Percentiles rank a stretch among this genome's conserved stretches.
Evolutionary conservation across 192 early-diverging fungal species (phyloP).

Genomic region (Spizellomyces sp.): DNA sequence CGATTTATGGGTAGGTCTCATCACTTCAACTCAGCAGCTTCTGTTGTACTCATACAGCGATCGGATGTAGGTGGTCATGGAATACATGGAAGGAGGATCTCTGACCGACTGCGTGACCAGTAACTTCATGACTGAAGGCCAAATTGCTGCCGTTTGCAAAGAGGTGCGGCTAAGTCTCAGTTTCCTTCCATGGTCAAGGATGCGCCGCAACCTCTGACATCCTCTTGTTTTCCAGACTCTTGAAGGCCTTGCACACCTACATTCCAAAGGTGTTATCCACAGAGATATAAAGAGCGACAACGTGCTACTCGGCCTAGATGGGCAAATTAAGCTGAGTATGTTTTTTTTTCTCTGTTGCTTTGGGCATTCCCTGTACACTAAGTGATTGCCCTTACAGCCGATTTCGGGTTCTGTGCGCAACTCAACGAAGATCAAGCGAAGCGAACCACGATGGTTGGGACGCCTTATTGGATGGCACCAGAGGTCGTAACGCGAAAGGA

Average conservation of each 20-base stretch:
- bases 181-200: neutral
- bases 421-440: conserved; percentile 81
- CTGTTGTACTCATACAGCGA: neutral
- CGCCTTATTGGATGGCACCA: conserved; percentile 57
- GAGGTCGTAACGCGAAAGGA: conserved; percentile 66
- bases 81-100: conserved; percentile 89
- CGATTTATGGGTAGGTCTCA: conserved; percentile 65
- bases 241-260: conserved; percentile 63
- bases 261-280: conserved; percentile 70
- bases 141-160: conserved; percentile 91
- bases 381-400: conserved; percentile 54
- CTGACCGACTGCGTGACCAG: conserved; percentile 81
- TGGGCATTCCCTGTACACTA: neutral
- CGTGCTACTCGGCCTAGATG: conserved; percentile 63
- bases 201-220: neutral
- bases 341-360: neutral
- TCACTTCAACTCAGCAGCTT: neutral
- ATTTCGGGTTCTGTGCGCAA: conserved; percentile 96
- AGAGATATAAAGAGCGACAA: conserved; percentile 74
- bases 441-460: conserved; percentile 62
- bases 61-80: conserved; percentile 70
- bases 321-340: conserved; percentile 75
- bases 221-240: conserved; percentile 44
- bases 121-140: conserved; percentile 85
- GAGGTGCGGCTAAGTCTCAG: conserved; percentile 47